Conservation (phyloP, 2,329 filamentous ascomycete species). For the Claviceps arundinis region DNA sequence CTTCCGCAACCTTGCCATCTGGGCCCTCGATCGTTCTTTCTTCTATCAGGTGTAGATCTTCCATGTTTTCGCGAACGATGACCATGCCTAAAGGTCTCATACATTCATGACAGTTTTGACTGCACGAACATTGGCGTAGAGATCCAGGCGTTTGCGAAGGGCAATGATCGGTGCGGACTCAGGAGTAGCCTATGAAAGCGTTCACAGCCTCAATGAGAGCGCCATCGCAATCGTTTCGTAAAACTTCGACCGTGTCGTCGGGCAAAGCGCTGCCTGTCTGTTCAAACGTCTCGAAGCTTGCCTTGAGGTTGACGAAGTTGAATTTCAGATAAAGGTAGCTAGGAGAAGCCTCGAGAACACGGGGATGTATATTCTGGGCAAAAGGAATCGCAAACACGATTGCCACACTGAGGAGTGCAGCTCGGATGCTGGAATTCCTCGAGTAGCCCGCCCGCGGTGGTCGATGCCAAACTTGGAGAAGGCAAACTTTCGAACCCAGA, state of each 20-base stretch:
- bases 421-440: slow-evolving; percentile 92
- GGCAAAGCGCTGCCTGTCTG: slow-evolving; percentile 78
- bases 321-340: slow-evolving; percentile 80
- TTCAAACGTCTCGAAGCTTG: slow-evolving; percentile 89
- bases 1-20: slow-evolving; percentile 80
- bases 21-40: slow-evolving; percentile 69
- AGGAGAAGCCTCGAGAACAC: slow-evolving; percentile 84
- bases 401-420: slow-evolving; percentile 80
- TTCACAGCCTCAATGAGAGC: slow-evolving; percentile 92
- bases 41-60: slow-evolving; percentile 96
- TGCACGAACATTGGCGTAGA: slow-evolving; percentile 95
- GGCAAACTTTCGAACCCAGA: slow-evolving; percentile 76
- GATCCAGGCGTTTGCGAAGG: slow-evolving; percentile 83
- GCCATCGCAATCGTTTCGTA: slow-evolving; percentile 85
- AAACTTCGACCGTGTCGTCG: slow-evolving; percentile 73
- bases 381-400: slow-evolving; percentile 92
- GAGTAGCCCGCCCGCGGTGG: slow-evolving; percentile 68
- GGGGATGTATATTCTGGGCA: slow-evolving; percentile 89
- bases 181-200: slow-evolving; percentile 82
- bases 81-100: slow-evolving; percentile 76
- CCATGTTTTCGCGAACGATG: slow-evolving; percentile 97
- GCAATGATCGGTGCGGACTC: slow-evolving; percentile 72
- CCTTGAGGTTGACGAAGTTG: slow-evolving; percentile 84
- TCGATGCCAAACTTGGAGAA: slow-evolving; percentile 80
- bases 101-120: slow-evolving; percentile 70